Evolutionary conservation across 2,329 filamentous ascomycete genomes (phyloP), one percentile per base, ranked within the genome.

Genomic region (Cladosporium sp.): DNA sequence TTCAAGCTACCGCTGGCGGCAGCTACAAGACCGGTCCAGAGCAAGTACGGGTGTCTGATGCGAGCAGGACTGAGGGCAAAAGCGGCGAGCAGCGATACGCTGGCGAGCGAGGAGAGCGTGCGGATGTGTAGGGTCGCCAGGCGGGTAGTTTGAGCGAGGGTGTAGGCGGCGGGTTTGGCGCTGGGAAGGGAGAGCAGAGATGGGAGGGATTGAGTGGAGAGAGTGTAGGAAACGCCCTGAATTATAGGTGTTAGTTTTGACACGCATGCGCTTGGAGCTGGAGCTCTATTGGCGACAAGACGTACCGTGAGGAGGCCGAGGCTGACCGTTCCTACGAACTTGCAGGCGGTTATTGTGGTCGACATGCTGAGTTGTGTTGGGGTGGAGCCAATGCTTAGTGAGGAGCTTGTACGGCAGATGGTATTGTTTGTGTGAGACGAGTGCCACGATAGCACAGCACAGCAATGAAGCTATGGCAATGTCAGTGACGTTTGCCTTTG

Each of bases 301-400:
- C 49, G 34, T 86, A 96, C 93, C 66, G 93, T 97, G 78, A 96
- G 81, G 65, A 97, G 85, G 69, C 94, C 94, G 65, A 97, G 85
- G 73, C 91, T 94, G 70, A 96, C 87, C 60, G 92, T 96, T 75
- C 94, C 94, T 71, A 97, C 90, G 78, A 97, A 97, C 82, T 98
- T 97, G 81, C 91, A 88, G 78, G 90, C 81, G 64, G 91, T 89
- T 75, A 97, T 84, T 75, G 88, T 87, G 73, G 71, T 66, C 16
- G 75, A 71, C 76, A 78, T 78, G 10, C 21, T 75, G 68, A 23
- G 3, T 16, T 62, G 61, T 62, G 23, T 16, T 63, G 58, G 23
- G 5, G 49, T 34, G 46, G 58, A 36, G 32, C 26, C 58, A 61
- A 61, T 61, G 58, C 58, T 61, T 28, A 36, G 54, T 60, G 58